These are phyloP conservation scores for Collybiopsis luxurians DNA, from an alignment of 768 basidiomycete genomes.

Conservation along the genomic window DNA sequence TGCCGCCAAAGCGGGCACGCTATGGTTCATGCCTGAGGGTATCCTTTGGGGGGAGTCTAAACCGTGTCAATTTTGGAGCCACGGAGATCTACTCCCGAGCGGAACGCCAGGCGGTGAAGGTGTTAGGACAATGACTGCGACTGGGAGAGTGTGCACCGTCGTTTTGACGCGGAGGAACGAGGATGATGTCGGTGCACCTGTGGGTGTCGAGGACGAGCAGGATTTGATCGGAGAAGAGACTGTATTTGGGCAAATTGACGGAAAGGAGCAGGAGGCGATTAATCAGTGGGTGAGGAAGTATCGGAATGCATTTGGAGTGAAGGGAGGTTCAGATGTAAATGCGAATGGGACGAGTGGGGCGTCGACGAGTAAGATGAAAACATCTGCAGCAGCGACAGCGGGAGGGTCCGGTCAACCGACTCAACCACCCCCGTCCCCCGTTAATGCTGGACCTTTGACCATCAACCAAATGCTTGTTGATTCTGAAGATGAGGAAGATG, in stretches of 20 bases:
- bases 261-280: constrained; percentile 45
- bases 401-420: not conserved
- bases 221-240: constrained; percentile 27
- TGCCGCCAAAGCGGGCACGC: constrained; percentile 42
- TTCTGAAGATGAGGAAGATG: constrained; percentile 5
- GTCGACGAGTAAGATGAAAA: too few relatives aligned
- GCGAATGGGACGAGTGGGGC: too few relatives aligned
- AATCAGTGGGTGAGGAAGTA: constrained; percentile 40
- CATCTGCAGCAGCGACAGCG: too few relatives aligned
- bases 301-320: constrained; percentile 34
- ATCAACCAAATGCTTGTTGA: constrained; percentile 2
- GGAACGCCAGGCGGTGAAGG: constrained; percentile 22
- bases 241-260: constrained; percentile 49
- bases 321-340: constrained; percentile 43
- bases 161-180: constrained; percentile 24
- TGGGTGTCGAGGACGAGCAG: not conserved
- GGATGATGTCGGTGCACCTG: constrained; percentile 18
- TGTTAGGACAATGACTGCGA: constrained; percentile 39
- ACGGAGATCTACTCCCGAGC: constrained; percentile 27
- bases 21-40: constrained; percentile 46
- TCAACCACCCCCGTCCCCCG: not conserved
- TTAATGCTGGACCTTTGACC: not conserved
- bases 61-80: constrained; percentile 46
- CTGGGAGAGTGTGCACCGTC: constrained; percentile 47
- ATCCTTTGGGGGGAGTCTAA: constrained; percentile 45